phyloP scores from a whole-genome alignment of 2,329 filamentous ascomycete genomes.

The Aspergillus melleus region DNA sequence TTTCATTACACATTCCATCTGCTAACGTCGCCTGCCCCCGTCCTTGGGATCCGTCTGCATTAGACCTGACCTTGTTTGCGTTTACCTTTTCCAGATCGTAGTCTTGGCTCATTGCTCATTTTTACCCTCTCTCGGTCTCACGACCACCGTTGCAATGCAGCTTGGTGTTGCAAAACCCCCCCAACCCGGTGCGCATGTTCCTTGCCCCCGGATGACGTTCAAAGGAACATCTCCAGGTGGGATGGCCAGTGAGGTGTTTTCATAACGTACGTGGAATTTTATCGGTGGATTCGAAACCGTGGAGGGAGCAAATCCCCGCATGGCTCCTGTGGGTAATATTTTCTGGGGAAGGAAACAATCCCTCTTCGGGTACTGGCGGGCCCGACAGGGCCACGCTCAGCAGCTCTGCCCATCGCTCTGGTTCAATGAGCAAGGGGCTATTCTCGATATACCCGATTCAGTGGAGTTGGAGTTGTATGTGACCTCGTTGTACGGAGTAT shows the following conservation, averaged over 20 bases:
- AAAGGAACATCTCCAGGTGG: conserved; percentile 4
- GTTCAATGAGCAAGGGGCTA: not conserved
- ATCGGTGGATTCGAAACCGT: conserved; percentile 2
- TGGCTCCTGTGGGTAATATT: not conserved
- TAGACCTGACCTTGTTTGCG: not conserved
- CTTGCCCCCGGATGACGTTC: not conserved
- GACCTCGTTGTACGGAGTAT: not conserved
- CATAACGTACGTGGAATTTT: conserved; percentile 9
- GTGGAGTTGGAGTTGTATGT: not conserved
- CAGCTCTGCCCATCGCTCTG: not conserved
- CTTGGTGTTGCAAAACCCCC: not conserved
- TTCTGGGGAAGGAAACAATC: conserved; percentile 5
- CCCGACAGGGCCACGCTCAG: not conserved
- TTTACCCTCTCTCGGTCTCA: not conserved
- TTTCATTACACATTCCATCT: not conserved
- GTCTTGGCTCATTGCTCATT: not conserved
- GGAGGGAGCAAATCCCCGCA: conserved; percentile 5
- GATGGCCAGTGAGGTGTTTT: conserved; percentile 8
- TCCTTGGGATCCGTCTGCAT: not conserved
- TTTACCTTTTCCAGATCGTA: not conserved
- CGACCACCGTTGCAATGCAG: not conserved
- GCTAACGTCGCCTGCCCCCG: not conserved
- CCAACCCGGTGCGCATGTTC: not conserved
- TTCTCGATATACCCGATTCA: not conserved
- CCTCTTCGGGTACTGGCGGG: not conserved